A percentile compares a stretch with the other conserved stretches of the same genome.
Conservation (phyloP, 257 asterid species). For the Handroanthus guayacan region DNA sequence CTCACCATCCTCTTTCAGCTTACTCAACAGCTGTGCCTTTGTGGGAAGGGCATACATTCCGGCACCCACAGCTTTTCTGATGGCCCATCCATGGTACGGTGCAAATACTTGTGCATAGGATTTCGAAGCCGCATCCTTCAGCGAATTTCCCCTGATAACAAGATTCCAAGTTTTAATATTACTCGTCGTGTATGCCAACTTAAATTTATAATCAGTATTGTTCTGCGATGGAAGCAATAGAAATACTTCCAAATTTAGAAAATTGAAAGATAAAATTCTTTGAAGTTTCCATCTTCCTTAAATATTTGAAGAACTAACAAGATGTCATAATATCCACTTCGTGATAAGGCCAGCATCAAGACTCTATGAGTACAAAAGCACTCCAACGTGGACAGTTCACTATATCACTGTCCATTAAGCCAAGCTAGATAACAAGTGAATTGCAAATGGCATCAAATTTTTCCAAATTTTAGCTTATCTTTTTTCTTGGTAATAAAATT, state of each 20-base stretch:
- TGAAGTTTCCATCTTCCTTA: not conserved
- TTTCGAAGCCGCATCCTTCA: constrained; percentile 86
- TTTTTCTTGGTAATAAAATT: not conserved
- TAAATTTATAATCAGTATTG: not conserved
- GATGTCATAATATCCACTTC: constrained; percentile 7
- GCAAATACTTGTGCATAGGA: constrained; percentile 91
- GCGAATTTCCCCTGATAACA: constrained; percentile 65
- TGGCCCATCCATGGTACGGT: constrained; percentile 93
- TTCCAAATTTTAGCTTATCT: constrained; percentile 1
- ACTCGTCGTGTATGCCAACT: not conserved
- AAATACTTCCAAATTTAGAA: not conserved
- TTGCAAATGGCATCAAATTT: not conserved
- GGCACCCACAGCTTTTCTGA: constrained; percentile 85
- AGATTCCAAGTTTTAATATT: constrained; percentile 24
- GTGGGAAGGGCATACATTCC: constrained; percentile 98
- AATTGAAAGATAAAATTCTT: not conserved
- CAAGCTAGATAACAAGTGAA: not conserved
- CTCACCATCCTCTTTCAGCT: constrained; percentile 94
- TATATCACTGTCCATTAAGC: not conserved
- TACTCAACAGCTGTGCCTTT: constrained; percentile 72
- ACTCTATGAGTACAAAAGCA: not conserved
- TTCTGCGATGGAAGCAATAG: not conserved
- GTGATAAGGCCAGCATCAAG: not conserved
- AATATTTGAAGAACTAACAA: not conserved
- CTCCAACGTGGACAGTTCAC: not conserved